These are phyloP conservation scores for Chondrostereum purpureum DNA, from an alignment of 1,284 basidiomycete genomes.

Conservation along the genomic window DNA sequence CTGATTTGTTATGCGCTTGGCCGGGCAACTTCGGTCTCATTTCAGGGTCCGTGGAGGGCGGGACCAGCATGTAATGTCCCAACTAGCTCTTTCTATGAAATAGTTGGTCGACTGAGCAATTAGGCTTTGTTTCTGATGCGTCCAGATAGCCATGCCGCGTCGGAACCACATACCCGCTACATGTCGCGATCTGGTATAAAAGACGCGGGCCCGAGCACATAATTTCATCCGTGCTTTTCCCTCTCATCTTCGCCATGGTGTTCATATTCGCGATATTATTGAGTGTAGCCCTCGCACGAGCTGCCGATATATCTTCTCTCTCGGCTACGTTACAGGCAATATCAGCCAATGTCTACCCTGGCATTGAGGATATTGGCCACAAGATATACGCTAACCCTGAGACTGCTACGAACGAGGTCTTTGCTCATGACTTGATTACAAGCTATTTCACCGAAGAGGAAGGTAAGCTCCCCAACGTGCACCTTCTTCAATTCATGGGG, in stretches of 20 bases:
- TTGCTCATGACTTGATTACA: background rate
- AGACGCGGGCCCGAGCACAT: no score
- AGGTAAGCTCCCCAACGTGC: background rate
- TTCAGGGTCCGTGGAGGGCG: background rate
- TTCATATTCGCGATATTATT: background rate
- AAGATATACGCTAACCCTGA: background rate
- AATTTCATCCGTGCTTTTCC: no score
- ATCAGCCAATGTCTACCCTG: background rate
- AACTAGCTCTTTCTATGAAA: background rate
- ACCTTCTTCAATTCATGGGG: no score
- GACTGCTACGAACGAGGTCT: background rate
- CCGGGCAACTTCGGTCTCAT: no score
- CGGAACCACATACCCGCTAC: no score
- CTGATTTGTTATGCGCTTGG: no score
- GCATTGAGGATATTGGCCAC: background rate
- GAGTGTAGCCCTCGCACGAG: background rate
- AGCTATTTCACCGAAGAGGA: background rate
- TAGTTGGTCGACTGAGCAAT: no score
- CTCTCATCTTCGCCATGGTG: no score
- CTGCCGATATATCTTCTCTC: background rate
- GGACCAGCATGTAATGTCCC: background rate
- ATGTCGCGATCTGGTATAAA: no score
- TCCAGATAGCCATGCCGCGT: no score
- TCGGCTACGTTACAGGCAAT: background rate
- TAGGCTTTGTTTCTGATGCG: no score